These are phyloP conservation scores for Trapa bicornis DNA, from an alignment of 345 rosid species.

Conservation along the genomic window DNA sequence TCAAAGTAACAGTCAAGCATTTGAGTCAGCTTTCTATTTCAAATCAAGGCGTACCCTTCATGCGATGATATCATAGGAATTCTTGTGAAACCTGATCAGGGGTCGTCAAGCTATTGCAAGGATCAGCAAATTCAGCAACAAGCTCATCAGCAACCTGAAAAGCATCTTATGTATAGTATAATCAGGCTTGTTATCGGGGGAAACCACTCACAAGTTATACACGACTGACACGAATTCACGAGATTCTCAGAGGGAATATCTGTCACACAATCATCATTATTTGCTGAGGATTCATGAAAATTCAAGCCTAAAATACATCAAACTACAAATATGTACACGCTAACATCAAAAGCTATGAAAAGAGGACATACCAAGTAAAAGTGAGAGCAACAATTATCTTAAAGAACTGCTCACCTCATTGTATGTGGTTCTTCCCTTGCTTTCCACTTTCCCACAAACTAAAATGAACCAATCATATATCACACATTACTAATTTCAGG, in stretches of 20 bases:
- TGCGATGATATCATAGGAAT: not conserved
- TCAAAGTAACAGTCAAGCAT: conserved; percentile 7
- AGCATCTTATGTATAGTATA: too few relatives aligned
- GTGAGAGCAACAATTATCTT: not conserved
- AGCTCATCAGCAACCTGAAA: conserved; percentile 95
- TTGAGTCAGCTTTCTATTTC: not conserved
- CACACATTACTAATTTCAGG: not conserved
- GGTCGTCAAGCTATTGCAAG: conserved; percentile 47
- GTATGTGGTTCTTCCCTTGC: conserved; percentile 95
- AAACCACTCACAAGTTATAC: too few relatives aligned
- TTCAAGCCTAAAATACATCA: too few relatives aligned
- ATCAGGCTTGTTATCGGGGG: too few relatives aligned
- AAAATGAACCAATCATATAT: conserved; percentile 7
- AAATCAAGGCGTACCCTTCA: not conserved
- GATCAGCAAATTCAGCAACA: conserved; percentile 93
- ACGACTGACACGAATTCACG: too few relatives aligned
- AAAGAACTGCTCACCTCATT: conserved; percentile 64
- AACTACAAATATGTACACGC: too few relatives aligned
- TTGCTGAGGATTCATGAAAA: too few relatives aligned
- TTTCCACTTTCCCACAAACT: conserved; percentile 98
- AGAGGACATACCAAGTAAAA: not conserved
- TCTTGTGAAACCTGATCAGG: conserved; percentile 70
- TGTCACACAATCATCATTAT: too few relatives aligned
- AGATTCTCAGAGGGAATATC: too few relatives aligned
- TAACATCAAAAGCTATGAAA: too few relatives aligned